Base-by-base conservation (phyloP, 345 rosid genomes). In the Eucalyptus melliodora region DNA sequence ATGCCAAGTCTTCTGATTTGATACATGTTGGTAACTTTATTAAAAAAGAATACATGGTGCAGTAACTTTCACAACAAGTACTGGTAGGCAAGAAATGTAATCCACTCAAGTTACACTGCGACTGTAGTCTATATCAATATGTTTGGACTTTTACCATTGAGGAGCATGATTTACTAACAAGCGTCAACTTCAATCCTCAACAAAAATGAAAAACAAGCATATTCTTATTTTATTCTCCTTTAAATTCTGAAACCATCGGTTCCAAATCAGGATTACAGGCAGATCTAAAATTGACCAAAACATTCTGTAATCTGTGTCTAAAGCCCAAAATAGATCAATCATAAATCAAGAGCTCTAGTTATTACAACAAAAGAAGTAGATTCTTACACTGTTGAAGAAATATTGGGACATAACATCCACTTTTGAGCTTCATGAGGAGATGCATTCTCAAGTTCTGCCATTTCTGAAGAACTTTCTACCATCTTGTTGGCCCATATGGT, bases 381-480 rank as follows among this genome's bases (percentile, higher is more conserved):
- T 90, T 90, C 98, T 95, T 94, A 98, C 99, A 96, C 88, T 89
- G 93, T 93, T 62, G 94, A 92, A 31, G 96, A 93, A 88, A 96
- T 88, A 93, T 92, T 90, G 88, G 99, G 98, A 92, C 89, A 92
- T 88, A 98, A 85, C 88, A 87, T 93, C 99, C 99, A 97, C 90
- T 93, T 95, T 92, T 95, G 95, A 89, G 99, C 99, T 37, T 97
- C 99, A 91, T 96, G 96, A 91, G 99, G 97, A 62, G 98, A 94
- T 87, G 94, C 92, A 94, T 97, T 98, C 94, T 98, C 99, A 89
- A 97, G 89, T 91, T 97, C 99, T 89, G 96, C 99, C 99, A 98
- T 97, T 92, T 98, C 99, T 88, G 93, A 94, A 47, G 98, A 95
- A 92, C 93, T 96, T 90, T 98, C 97, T 42, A 98, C 95, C 72